A percentile compares a stretch with the other conserved stretches of the same genome.
These are phyloP conservation scores for Daldinia loculata DNA, from an alignment of 495 filamentous ascomycete genomes.

Conservation along the genomic window DNA sequence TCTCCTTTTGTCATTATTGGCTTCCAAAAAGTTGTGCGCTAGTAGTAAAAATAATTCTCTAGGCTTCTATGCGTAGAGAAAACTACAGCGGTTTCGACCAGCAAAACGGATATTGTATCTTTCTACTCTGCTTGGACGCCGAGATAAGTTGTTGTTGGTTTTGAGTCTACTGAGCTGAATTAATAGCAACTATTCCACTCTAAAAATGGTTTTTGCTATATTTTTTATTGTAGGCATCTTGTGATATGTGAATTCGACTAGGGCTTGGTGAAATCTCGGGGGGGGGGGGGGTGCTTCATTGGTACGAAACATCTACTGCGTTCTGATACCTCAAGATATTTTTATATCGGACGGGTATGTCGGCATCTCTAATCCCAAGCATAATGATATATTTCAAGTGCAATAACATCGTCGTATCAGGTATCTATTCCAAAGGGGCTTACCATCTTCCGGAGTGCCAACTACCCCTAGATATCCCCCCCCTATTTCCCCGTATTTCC, in stretches of 20 bases:
- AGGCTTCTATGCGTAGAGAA: not conserved
- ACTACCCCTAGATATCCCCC: no score
- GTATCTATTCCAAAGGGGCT: no score
- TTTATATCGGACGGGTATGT: no score
- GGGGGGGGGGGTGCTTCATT: not conserved
- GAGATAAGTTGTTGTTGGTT: not conserved
- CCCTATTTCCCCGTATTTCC: no score
- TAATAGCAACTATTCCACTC: conserved; percentile 1
- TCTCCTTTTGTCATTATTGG: not conserved
- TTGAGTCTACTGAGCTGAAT: not conserved
- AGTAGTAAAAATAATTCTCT: not conserved
- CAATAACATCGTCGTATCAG: no score
- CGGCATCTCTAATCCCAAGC: no score
- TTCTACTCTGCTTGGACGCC: not conserved
- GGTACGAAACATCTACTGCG: not conserved
- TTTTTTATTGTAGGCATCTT: not conserved
- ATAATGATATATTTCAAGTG: no score
- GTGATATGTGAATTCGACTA: conserved; percentile 1
- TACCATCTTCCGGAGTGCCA: no score
- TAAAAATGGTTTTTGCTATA: not conserved
- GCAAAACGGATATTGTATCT: not conserved
- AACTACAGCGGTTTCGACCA: not conserved
- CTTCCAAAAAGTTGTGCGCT: not conserved
- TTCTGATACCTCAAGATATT: no score
- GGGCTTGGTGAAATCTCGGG: not conserved